Conservation (phyloP, 2,329 filamentous ascomycete species). For the Fusarium tuaranense region DNA sequence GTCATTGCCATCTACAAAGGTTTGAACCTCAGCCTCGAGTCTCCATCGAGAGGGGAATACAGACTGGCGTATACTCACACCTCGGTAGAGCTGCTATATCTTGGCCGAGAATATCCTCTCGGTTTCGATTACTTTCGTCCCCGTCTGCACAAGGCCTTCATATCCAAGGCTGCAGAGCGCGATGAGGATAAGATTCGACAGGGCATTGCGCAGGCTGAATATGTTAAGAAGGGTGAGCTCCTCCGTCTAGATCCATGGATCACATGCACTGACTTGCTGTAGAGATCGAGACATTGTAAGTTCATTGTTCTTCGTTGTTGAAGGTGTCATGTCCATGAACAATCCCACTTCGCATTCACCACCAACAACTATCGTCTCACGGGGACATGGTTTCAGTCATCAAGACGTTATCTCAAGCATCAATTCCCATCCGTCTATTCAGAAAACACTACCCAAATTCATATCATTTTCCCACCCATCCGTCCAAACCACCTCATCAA, state of each 20-base stretch:
- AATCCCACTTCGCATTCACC: neutral
- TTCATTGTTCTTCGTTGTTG: constrained; percentile 32
- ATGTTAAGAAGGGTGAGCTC: constrained; percentile 86
- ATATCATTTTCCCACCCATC: neutral
- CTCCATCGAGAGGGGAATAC: neutral
- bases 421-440: constrained; percentile 4
- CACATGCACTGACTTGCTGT: constrained; percentile 11
- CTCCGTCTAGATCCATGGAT: neutral
- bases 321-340: too few species aligned
- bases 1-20: constrained; percentile 93
- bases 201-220: constrained; percentile 83
- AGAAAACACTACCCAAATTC: constrained; percentile 1
- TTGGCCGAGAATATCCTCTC: constrained; percentile 88
- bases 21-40: constrained; percentile 47
- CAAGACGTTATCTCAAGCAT: neutral
- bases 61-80: neutral
- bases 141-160: constrained; percentile 87
- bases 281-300: constrained; percentile 95
- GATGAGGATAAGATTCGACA: constrained; percentile 81
- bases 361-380: neutral
- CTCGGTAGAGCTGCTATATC: constrained; percentile 78
- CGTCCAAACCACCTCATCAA: constrained; percentile 1
- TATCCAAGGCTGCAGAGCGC: constrained; percentile 75
- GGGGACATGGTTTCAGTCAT: neutral
- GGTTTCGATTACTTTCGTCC: constrained; percentile 85